A percentile compares a stretch with the other conserved stretches of the same genome.
These are phyloP conservation scores for Aspergillus vadensis DNA, from an alignment of 2,329 filamentous ascomycete species.

Conservation along the genomic window DNA sequence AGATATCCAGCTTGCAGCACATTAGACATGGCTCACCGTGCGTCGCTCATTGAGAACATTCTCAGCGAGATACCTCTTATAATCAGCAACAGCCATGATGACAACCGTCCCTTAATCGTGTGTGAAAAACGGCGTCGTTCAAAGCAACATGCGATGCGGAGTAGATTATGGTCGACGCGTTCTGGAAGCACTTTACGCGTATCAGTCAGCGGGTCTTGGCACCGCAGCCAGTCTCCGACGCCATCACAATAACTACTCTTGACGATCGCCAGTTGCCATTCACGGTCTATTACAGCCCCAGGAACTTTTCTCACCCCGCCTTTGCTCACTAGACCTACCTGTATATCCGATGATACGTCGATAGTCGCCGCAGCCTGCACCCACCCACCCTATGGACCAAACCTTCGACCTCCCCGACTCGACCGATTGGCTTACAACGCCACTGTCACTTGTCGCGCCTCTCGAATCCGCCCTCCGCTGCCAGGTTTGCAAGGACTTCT, in stretches of 20 bases:
- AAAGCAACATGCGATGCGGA: background rate
- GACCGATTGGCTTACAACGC: slow-evolving; percentile 53
- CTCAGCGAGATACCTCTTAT: slow-evolving; percentile 72
- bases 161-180: slow-evolving; percentile 29
- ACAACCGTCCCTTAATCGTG: background rate
- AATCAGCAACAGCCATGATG: slow-evolving; percentile 52
- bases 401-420: slow-evolving; percentile 46
- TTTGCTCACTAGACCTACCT: background rate
- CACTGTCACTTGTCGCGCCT: slow-evolving; percentile 45
- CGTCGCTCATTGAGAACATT: slow-evolving; percentile 75
- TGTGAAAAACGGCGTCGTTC: background rate
- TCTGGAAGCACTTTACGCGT: slow-evolving; percentile 45
- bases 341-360: background rate
- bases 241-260: slow-evolving; percentile 1
- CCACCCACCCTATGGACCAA: slow-evolving; percentile 33
- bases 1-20: background rate
- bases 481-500: slow-evolving; percentile 98
- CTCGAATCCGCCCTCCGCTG: slow-evolving; percentile 87
- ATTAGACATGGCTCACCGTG: slow-evolving; percentile 56
- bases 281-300: background rate
- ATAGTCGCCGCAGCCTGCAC: slow-evolving; percentile 3
- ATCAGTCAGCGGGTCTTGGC: slow-evolving; percentile 46
- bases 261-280: background rate
- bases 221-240: slow-evolving; percentile 10
- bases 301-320: background rate